Base-by-base conservation (phyloP, 2,329 filamentous ascomycete genomes). In the Acrocalymma vagum region DNA sequence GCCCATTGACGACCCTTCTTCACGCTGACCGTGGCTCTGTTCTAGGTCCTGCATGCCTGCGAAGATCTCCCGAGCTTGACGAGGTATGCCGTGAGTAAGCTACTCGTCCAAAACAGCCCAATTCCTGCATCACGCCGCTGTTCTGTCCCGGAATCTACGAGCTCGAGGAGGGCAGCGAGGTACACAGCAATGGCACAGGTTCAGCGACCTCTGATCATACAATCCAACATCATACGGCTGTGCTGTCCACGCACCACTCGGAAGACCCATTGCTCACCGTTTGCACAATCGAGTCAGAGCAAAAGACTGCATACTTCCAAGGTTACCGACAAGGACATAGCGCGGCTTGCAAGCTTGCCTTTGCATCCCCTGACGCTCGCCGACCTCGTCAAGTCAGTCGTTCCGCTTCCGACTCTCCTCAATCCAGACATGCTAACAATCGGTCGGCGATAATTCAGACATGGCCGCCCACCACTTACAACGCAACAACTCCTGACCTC, bases 391-490 rank as follows among this genome's bases (percentile, higher is more conserved):
- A 93, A 87, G 88, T 95, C 78, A 56, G 77, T 38, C 38, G 32
- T 28, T 34, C 29, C 22, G 29, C 18, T 40, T 32, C 24, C 28
- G 15, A 18, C 11, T 10, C 3, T 5, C 3, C 11, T 11, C 28
- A 23, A 6, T 5, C 7, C 9, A 9, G 6, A 20, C 9, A 22
- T 20, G 33, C 44, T 55, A 41, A 64, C 38, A 8, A 10, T 27
- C 29, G 36, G 42, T 34, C 44, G 43, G 38, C 43, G 27, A 17
- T 29, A 16, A 22, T 45, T 16, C 42, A 84, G 82, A 67, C 82
- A 86, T 72, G 94, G 94, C 46, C 85, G 88, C 6, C 93, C 93
- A 21, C 92, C 94, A 0, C 81, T 97, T 35, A 88, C 88, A 3
- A 82, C 86, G 40, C 79, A 86, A 25, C 88, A 90, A 15, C 82